Evolutionary conservation across 805 yeast species (phyloP).

Genomic region (Starmera quercuum): DNA sequence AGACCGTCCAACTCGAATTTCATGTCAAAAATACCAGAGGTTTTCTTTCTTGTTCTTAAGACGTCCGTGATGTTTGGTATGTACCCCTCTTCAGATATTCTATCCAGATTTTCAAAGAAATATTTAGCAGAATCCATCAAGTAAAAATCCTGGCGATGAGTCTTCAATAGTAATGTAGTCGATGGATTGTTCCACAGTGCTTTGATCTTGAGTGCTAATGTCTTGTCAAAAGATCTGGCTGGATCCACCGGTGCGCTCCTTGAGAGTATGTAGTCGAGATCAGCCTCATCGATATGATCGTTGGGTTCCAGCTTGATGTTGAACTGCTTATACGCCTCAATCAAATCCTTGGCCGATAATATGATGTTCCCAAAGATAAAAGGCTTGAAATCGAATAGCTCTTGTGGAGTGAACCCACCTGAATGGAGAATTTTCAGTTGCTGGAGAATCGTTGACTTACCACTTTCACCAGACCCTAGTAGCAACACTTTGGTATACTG

Average conservation of each 20-base stretch:
- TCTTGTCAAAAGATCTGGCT: slow-evolving; percentile 41
- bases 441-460: slow-evolving; percentile 39
- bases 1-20: slow-evolving; percentile 66
- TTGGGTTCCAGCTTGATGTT: slow-evolving; percentile 23
- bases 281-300: slow-evolving; percentile 23
- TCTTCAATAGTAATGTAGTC: slow-evolving; percentile 48
- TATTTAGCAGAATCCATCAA: slow-evolving; percentile 80
- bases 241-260: slow-evolving; percentile 40
- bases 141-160: slow-evolving; percentile 64
- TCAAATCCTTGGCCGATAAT: slow-evolving; percentile 67
- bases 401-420: slow-evolving; percentile 41
- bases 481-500: slow-evolving; percentile 60
- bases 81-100: slow-evolving; percentile 55
- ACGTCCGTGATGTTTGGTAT: slow-evolving; percentile 73
- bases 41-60: slow-evolving; percentile 81
- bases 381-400: slow-evolving; percentile 65
- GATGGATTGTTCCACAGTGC: slow-evolving; percentile 49
- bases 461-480: slow-evolving; percentile 71
- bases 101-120: slow-evolving; percentile 58
- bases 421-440: slow-evolving; percentile 34
- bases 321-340: slow-evolving; percentile 56
- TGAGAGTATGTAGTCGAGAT: slow-evolving; percentile 13
- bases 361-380: slow-evolving; percentile 71
- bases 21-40: slow-evolving; percentile 87
- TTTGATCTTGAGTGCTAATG: slow-evolving; percentile 39